Evolutionary conservation across 2,329 filamentous ascomycete genomes (phyloP).

Genomic region (Fusarium haematococcum): DNA sequence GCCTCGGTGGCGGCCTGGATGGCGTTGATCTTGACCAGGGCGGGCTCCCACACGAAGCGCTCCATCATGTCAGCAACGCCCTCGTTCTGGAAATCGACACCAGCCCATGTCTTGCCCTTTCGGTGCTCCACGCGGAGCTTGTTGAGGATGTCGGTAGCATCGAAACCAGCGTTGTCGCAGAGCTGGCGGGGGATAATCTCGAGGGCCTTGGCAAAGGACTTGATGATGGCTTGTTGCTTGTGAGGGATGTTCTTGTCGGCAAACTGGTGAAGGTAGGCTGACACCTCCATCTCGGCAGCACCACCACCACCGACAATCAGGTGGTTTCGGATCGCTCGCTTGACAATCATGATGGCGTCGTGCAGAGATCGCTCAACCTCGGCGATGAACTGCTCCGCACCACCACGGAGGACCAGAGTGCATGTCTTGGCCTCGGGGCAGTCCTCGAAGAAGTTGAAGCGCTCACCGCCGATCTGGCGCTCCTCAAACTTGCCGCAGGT

Average conservation of each 20-base stretch:
- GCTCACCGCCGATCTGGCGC: conserved; percentile 95
- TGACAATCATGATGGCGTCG: conserved; percentile 99
- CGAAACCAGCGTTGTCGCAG: conserved; percentile 98
- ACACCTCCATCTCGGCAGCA: conserved; percentile 96
- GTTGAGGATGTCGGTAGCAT: conserved; percentile 98
- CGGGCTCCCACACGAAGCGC: conserved; percentile 97
- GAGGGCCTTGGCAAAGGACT: conserved; percentile 95
- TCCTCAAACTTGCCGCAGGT: conserved; percentile 93
- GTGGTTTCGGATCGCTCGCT: conserved; percentile 95
- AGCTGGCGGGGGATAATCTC: conserved; percentile 97
- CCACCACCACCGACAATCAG: conserved; percentile 96
- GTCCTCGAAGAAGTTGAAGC: conserved; percentile 98
- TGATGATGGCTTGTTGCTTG: conserved; percentile 98
- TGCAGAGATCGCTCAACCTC: conserved; percentile 98
- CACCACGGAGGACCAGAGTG: conserved; percentile 93
- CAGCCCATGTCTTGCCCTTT: conserved; percentile 92
- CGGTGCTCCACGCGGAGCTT: conserved; percentile 95
- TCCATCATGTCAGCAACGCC: conserved; percentile 95
- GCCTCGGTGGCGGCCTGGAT: conserved; percentile 97
- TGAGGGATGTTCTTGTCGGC: conserved; percentile 92
- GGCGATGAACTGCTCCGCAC: conserved; percentile 98
- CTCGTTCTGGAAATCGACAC: conserved; percentile 94
- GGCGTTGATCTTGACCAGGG: conserved; percentile 95
- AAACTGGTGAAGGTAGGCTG: conserved; percentile 90
- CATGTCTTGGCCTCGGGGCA: conserved; percentile 97